These are phyloP conservation scores for Colletotrichum tropicicola DNA, from an alignment of 2,329 filamentous ascomycete species.

Conservation along the genomic window DNA sequence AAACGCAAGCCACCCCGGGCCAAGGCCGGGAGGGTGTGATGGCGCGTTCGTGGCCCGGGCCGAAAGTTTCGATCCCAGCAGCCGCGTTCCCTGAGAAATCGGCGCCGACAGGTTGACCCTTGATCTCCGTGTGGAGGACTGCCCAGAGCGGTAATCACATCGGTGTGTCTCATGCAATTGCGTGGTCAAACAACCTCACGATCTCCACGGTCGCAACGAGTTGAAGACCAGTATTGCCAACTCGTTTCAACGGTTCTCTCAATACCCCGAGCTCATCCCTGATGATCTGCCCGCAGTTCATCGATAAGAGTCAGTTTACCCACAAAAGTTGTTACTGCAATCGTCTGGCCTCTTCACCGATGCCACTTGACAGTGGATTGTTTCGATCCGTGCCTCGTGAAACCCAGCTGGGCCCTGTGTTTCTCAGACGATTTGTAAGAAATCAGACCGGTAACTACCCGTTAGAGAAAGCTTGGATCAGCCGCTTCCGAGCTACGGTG, in stretches of 20 bases:
- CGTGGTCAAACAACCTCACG: background rate
- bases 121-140: background rate
- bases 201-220: background rate
- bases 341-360: too few species aligned
- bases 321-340: too few species aligned
- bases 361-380: too few species aligned
- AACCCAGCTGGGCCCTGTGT: background rate
- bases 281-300: background rate
- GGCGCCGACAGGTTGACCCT: background rate
- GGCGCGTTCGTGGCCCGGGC: conserved; percentile 10
- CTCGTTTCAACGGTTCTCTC: background rate
- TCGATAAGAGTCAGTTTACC: background rate
- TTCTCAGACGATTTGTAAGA: background rate
- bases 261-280: background rate
- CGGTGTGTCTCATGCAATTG: background rate
- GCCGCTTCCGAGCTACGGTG: too few species aligned
- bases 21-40: background rate
- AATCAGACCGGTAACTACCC: background rate
- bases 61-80: background rate
- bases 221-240: background rate
- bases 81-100: background rate
- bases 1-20: conserved; percentile 1
- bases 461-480: background rate
- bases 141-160: background rate
- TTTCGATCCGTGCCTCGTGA: background rate